phyloP scores from a whole-genome alignment of 2,329 filamentous ascomycete genomes.

The Decorospora gaudefroyi region DNA sequence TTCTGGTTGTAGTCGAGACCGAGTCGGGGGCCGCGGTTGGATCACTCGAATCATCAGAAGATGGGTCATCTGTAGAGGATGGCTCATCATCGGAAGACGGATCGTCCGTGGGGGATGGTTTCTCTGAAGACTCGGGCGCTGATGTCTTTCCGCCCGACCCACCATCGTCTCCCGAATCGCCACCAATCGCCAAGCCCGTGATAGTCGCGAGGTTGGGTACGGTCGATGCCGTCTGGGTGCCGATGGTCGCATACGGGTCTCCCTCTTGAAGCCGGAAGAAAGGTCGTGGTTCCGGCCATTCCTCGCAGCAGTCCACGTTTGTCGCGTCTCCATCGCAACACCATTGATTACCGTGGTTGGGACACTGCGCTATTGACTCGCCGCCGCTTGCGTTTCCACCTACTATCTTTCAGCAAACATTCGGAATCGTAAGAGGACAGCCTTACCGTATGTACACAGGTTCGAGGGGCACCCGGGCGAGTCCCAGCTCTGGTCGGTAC shows the following conservation, averaged over 20 bases:
- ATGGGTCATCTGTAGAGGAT: constrained; percentile 11
- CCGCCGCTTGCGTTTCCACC: constrained; percentile 33
- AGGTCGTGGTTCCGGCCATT: constrained; percentile 34
- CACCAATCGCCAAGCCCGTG: constrained; percentile 35
- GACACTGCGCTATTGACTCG: constrained; percentile 42
- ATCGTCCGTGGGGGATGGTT: neutral
- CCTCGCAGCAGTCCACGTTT: constrained; percentile 42
- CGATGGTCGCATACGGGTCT: constrained; percentile 41
- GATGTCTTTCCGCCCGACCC: constrained; percentile 21
- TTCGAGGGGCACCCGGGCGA: constrained; percentile 40
- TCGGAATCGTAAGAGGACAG: no score
- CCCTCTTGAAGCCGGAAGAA: constrained; percentile 43
- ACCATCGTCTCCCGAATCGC: neutral
- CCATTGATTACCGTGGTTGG: constrained; percentile 41
- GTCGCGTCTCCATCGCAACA: constrained; percentile 42
- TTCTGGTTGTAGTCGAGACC: constrained; percentile 13
- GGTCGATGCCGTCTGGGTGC: constrained; percentile 26
- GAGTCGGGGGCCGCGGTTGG: constrained; percentile 1
- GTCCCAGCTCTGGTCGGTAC: constrained; percentile 44
- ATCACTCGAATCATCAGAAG: constrained; percentile 10
- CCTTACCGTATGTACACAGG: constrained; percentile 43
- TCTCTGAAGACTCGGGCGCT: constrained; percentile 1
- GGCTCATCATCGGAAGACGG: no score
- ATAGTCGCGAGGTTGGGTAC: constrained; percentile 31
- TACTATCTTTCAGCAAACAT: constrained; percentile 13